Conservation (phyloP, 1,284 basidiomycete species). For the Malassezia dermatis region DNA sequence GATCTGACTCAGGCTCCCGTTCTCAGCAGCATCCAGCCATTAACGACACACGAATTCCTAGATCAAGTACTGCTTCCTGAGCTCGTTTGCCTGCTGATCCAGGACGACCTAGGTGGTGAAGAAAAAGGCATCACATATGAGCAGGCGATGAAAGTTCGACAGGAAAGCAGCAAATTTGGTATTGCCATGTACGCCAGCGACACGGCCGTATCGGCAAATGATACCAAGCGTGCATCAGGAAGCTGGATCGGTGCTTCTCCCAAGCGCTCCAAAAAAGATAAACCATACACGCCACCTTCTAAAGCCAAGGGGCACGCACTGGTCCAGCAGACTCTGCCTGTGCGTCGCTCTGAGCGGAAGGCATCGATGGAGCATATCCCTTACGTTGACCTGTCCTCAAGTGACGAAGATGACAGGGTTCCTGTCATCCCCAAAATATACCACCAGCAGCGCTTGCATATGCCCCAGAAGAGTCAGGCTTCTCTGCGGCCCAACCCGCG, state of each 20-base stretch:
- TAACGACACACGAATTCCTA: conserved; percentile 2
- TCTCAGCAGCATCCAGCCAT: conserved; percentile 3
- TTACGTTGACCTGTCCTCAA: not conserved
- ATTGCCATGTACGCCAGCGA: conserved; percentile 16
- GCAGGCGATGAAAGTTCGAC: conserved; percentile 1
- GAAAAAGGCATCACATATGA: not conserved
- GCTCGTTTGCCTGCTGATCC: conserved; percentile 16
- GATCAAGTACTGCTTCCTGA: conserved; percentile 14
- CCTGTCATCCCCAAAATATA: not conserved
- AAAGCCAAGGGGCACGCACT: too few species aligned
- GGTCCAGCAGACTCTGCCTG: conserved; percentile 10
- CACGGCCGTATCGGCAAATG: not conserved
- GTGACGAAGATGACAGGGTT: not conserved
- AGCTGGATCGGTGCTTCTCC: conserved; percentile 12
- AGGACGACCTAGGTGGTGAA: conserved; percentile 15
- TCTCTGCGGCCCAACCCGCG: conserved; percentile 1
- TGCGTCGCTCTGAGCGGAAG: conserved; percentile 10
- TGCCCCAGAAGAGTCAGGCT: not conserved
- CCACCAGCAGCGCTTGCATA: conserved; percentile 13
- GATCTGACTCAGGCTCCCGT: not conserved
- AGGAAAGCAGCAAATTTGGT: conserved; percentile 13
- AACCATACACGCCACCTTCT: not conserved
- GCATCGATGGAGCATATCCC: not conserved
- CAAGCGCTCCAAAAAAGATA: not conserved
- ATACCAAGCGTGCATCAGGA: not conserved